These are phyloP conservation scores for Limnomonas spitsbergensis DNA, from an alignment of 139 green algal species.

Conservation along the genomic window DNA sequence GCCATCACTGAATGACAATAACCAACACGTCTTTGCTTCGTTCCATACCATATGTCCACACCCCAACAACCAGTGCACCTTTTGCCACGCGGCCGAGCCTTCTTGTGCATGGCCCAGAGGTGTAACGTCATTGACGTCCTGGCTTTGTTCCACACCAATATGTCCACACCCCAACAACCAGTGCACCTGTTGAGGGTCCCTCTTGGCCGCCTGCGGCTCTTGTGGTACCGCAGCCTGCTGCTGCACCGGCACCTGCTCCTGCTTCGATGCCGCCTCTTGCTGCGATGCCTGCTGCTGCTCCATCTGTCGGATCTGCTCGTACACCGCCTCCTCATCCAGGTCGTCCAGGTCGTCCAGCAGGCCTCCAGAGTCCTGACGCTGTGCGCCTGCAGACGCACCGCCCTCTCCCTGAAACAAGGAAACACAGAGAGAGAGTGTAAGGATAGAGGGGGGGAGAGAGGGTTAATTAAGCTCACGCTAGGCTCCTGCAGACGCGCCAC, in stretches of 20 bases:
- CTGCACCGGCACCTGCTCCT: background rate
- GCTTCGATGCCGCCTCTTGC: background rate
- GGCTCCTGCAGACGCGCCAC: background rate
- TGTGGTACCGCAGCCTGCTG: background rate
- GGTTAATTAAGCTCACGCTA: background rate
- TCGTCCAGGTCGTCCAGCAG: constrained; percentile 14
- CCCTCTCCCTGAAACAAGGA: background rate
- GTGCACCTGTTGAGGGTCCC: background rate
- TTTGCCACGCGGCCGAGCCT: no score
- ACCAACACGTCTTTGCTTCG: no score
- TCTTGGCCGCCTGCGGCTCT: background rate
- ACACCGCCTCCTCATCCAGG: constrained; percentile 11
- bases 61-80: no score
- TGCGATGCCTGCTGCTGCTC: background rate
- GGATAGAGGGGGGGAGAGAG: background rate
- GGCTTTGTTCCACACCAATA: no score
- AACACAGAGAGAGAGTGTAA: background rate
- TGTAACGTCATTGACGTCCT: no score
- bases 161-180: no score
- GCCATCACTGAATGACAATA: no score
- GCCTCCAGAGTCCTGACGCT: background rate
- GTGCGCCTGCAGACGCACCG: background rate
- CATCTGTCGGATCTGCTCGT: constrained; percentile 15
- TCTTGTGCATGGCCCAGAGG: no score
- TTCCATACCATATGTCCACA: no score